Evolutionary conservation across 495 filamentous ascomycete genomes (phyloP), one percentile per base, ranked within the genome.

Genomic region (Penicilliopsis zonata): DNA sequence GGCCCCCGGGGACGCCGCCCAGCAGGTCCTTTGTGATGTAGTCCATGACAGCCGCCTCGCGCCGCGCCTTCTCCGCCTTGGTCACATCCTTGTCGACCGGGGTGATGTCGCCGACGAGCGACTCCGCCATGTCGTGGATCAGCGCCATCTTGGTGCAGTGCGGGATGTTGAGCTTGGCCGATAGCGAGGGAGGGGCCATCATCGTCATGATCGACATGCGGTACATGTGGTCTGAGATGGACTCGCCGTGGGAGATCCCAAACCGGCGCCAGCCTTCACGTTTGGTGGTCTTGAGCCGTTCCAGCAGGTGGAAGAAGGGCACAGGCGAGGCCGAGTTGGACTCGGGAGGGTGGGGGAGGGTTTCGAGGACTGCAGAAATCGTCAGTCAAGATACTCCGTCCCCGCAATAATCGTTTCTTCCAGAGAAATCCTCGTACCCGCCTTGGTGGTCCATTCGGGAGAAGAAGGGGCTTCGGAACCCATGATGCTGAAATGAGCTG

Each of bases 211-310:
- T 74, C 30, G 87, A 85, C 90, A 98, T 98, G 49, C 90, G 84
- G 59, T 98, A 96, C 90, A 98, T 98, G 65, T 98, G 90, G 59
- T 98, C 90, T 16, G 85, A 71, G 53, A 98, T 94, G 1, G 82
- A 90, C 57, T 98, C 90, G 38, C 57, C 59, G 34, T 70, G 46
- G 24, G 71, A 45, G 50, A 96, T 84, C 27, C 71, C 74, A 49
- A 94, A 92, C 20, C 87, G 76, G 37, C 78, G 76, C 90, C 90
- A 98, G 31, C 90, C 90, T 59, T 94, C 92, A 38, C 90, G 81
- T 49, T 87, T 88, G 34, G 77, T 92, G 9, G 86, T 94, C 73
- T 98, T 98, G 9, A 98, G 69, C 19, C 81, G 80, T 60, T 87
- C 80, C 29, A 98, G 72, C 36, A 94, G 61, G 60, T 98, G 90